Conservation (phyloP, 2,329 filamentous ascomycete species). For the Elsinoe fawcettii region DNA sequence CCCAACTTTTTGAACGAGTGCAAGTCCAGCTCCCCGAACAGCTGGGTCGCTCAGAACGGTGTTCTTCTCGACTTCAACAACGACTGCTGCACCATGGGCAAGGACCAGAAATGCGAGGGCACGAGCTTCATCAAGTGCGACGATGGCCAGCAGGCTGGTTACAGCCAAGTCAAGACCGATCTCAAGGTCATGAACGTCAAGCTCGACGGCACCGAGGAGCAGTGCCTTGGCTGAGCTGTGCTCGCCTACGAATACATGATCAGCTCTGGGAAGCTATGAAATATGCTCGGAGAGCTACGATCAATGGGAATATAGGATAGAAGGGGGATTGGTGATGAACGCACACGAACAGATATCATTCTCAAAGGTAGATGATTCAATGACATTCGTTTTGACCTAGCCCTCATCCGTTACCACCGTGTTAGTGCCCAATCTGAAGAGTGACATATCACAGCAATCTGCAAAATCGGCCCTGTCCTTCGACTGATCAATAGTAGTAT, state of each 20-base stretch:
- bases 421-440: no score
- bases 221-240: slow-evolving; percentile 8
- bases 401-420: neutral
- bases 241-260: neutral
- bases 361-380: neutral
- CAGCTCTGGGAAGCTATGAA: slow-evolving; percentile 2
- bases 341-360: neutral
- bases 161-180: neutral
- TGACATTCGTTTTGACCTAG: neutral
- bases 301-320: neutral
- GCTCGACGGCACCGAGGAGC: neutral
- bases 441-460: no score
- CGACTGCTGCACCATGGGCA: slow-evolving; percentile 29
- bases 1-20: slow-evolving; percentile 49
- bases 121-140: neutral
- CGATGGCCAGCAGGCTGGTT: neutral
- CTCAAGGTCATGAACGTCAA: neutral
- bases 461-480: no score
- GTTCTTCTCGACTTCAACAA: slow-evolving; percentile 45
- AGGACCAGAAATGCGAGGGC: slow-evolving; percentile 24
- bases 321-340: neutral
- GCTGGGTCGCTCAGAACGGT: slow-evolving; percentile 48
- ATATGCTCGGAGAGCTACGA: slow-evolving; percentile 1
- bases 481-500: no score
- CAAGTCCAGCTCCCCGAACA: slow-evolving; percentile 29